Base-by-base conservation (phyloP, 345 rosid species). In the Ceriops zippeliana region DNA sequence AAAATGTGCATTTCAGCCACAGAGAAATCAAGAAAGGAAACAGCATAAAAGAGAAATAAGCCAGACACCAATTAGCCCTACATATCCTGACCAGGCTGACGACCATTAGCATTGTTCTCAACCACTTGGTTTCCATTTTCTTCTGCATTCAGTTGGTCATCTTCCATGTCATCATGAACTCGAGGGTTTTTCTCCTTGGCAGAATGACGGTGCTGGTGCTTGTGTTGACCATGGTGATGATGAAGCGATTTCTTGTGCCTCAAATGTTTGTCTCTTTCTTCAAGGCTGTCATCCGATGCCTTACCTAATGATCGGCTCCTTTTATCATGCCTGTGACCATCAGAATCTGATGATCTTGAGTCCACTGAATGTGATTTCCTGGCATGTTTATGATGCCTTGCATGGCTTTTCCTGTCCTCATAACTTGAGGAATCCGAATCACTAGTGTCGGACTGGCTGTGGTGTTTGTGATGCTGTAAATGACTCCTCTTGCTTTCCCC, bases 201-300 rank as follows among this genome's bases (percentile, higher is more conserved):
- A 7, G 26, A 6, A 13, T 31, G 71, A 61, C 62, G 57, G 30
- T 13, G 70, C n/a, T 13, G 7, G 68, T 66, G 75, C 37, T 66
- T 75, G 73, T 80, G 83, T 70, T 57, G 81, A 56, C 46, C 66
- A 17, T 58, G 74, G 49, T 27, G 73, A 42, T 64, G 61, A 31
- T 67, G 67, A 51, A 13, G 73, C 27, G 66, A 56, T 65, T 65
- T 78, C 63, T 61, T 76, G 58, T 70, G 76, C 71, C 80, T 79
- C 5, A 47, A 62, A 32, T 32, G 37, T 67, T 67, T 75, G 24
- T 68, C 74, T 35, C 53, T 22, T 34, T 63, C 80, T 3, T 76
- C 83, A 56, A 21, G 38, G 68, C 52, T 67, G 61, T 79, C 79
- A 62, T 79, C 85, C 0, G 83, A 83, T 46, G 80, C 81, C 80